A percentile compares a stretch with the other conserved stretches of the same genome.
These are phyloP conservation scores for Candida sanyaensis DNA, from an alignment of 1,139 yeast genomes.

Conservation along the genomic window DNA sequence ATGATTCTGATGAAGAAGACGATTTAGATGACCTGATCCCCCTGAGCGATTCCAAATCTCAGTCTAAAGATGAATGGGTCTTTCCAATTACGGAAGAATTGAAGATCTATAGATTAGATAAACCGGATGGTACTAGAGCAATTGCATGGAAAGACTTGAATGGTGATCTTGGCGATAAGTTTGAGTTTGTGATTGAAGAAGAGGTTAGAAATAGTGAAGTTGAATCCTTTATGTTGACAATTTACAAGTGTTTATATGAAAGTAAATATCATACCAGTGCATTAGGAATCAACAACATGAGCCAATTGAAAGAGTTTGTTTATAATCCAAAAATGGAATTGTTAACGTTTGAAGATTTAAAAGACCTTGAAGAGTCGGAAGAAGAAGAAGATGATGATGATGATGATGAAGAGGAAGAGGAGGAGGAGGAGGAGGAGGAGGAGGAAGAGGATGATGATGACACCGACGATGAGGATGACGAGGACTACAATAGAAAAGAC, in stretches of 20 bases:
- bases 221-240: constrained; percentile 62
- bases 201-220: constrained; percentile 58
- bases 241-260: constrained; percentile 75
- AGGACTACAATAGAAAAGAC: constrained; percentile 4
- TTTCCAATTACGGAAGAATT: constrained; percentile 69
- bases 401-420: constrained; percentile 14
- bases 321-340: constrained; percentile 29
- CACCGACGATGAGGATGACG: constrained; percentile 7
- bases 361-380: constrained; percentile 15
- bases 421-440: constrained; percentile 4
- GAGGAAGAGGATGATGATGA: constrained; percentile 2
- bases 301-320: constrained; percentile 59
- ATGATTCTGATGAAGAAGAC: constrained; percentile 59
- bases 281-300: constrained; percentile 39
- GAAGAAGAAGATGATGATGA: no score
- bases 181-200: constrained; percentile 76
- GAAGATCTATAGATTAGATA: constrained; percentile 42
- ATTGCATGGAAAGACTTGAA: constrained; percentile 81
- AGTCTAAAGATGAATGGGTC: constrained; percentile 59
- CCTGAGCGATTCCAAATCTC: constrained; percentile 11
- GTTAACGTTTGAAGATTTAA: constrained; percentile 26
- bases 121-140: constrained; percentile 38
- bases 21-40: constrained; percentile 47
- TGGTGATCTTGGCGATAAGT: constrained; percentile 85
- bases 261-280: constrained; percentile 65